A percentile compares a stretch with the other conserved stretches of the same genome.
These are phyloP conservation scores for Talaromyces funiculosus DNA, from an alignment of 2,329 filamentous ascomycete species.

Conservation along the genomic window DNA sequence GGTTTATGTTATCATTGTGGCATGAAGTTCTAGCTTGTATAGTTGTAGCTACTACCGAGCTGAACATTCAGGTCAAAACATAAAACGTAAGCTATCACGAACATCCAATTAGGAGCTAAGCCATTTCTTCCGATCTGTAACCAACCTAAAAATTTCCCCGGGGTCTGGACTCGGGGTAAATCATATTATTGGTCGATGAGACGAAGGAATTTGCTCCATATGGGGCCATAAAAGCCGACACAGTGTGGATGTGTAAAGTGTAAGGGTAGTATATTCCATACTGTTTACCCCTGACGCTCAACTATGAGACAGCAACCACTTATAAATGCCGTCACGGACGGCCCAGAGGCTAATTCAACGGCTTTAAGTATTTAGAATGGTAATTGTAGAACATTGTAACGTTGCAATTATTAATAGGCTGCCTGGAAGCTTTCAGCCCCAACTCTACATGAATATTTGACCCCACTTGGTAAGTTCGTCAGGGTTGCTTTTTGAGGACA, in stretches of 20 bases:
- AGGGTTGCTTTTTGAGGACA: too few relatives aligned
- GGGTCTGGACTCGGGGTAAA: background rate
- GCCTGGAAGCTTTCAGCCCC: background rate
- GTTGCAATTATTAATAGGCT: background rate
- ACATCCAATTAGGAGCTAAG: background rate
- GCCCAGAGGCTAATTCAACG: background rate
- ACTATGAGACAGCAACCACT: background rate
- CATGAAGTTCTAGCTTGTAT: background rate
- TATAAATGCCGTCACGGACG: background rate
- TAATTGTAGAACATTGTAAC: constrained; percentile 1
- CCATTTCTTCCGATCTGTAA: background rate
- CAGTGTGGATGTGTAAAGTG: background rate
- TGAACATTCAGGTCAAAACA: background rate
- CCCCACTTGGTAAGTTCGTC: background rate
- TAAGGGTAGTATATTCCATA: background rate
- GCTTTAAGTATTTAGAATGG: background rate
- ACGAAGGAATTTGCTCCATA: background rate
- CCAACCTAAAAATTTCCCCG: background rate
- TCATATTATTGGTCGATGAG: background rate
- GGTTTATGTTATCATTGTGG: too few relatives aligned
- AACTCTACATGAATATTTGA: background rate
- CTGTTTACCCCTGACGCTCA: background rate
- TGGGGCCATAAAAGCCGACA: background rate
- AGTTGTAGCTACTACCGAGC: too few relatives aligned
- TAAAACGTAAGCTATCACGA: background rate